Percentiles rank a stretch among this genome's conserved stretches.
phyloP scores from a whole-genome alignment of 352 stramenopile genomes.

The Globisporangium splendens region DNA sequence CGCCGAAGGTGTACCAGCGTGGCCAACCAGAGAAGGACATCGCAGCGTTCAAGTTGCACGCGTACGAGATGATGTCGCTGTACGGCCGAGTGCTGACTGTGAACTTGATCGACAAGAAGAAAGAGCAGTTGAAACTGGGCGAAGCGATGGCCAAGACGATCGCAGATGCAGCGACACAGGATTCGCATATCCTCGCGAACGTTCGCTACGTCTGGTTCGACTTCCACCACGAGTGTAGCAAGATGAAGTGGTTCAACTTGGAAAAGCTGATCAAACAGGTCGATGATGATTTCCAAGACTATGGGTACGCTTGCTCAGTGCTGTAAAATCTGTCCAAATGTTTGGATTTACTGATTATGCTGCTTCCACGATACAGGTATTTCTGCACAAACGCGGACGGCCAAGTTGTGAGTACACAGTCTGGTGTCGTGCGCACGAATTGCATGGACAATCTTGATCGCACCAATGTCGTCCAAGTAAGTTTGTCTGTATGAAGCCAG shows the following conservation, averaged over 20 bases:
- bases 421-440: conserved; percentile 94
- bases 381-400: conserved; percentile 55
- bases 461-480: conserved; percentile 76
- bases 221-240: conserved; percentile 95
- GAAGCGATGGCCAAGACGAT: conserved; percentile 85
- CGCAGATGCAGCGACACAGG: conserved; percentile 36
- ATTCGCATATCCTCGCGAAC: conserved; percentile 63
- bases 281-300: conserved; percentile 76
- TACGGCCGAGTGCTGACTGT: conserved; percentile 87
- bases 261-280: conserved; percentile 88
- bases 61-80: conserved; percentile 56
- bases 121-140: conserved; percentile 91
- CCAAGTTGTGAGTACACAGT: conserved; percentile 68
- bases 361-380: conserved; percentile 25
- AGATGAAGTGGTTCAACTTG: conserved; percentile 92
- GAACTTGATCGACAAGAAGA: conserved; percentile 95
- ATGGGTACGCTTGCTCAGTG: conserved; percentile 32
- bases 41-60: conserved; percentile 50
- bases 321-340: neutral
- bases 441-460: conserved; percentile 99
- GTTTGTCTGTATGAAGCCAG: neutral
- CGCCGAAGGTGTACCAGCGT: conserved; percentile 80
- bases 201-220: conserved; percentile 93
- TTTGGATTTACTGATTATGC: conserved; percentile 3
- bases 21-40: conserved; percentile 40